Conservation (phyloP, 2,329 filamentous ascomycete species). For the Arthrobotrys sphaeroides region DNA sequence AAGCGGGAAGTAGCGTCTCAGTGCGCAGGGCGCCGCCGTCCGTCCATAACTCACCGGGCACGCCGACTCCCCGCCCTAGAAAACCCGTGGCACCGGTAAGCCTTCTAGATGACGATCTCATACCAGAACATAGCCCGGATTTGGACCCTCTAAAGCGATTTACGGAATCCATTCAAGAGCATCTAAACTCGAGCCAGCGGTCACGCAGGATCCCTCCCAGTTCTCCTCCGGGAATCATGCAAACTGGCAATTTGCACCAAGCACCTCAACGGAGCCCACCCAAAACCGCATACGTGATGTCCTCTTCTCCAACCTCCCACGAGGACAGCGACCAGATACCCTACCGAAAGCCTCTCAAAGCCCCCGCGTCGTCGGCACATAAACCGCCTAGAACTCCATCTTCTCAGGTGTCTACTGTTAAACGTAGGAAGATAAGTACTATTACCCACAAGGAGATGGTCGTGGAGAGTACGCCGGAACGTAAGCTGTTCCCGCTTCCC, state of each 20-base stretch:
- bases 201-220: conserved; percentile 4
- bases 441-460: background rate
- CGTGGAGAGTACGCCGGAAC: conserved; percentile 45
- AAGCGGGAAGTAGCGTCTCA: background rate
- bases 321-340: conserved; percentile 40
- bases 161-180: background rate
- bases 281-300: background rate
- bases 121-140: background rate
- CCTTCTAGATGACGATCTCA: background rate
- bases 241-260: background rate
- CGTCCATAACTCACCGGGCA: background rate
- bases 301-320: conserved; percentile 8
- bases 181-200: background rate
- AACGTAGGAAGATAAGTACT: conserved; percentile 11
- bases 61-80: conserved; percentile 18
- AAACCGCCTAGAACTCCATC: conserved; percentile 2
- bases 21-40: conserved; percentile 15
- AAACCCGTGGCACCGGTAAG: background rate
- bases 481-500: conserved; percentile 29
- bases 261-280: background rate
- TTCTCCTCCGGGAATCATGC: conserved; percentile 10
- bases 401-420: conserved; percentile 6
- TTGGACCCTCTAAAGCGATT: background rate
- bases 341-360: conserved; percentile 10
- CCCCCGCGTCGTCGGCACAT: conserved; percentile 6